phyloP scores from a whole-genome alignment of 1,139 yeast species.

The Nakaseomyces glabratus region DNA sequence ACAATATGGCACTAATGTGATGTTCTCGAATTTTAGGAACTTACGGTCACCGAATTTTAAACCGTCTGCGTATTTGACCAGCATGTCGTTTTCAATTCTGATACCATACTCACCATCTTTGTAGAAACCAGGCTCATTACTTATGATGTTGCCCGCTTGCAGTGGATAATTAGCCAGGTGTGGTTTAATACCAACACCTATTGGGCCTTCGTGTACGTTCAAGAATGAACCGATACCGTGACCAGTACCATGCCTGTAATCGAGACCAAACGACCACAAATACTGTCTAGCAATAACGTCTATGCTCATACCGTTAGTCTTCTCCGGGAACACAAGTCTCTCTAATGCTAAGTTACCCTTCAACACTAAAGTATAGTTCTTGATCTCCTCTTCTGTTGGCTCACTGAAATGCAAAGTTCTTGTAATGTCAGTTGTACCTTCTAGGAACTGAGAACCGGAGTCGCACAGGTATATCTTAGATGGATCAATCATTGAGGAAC shows the following conservation, averaged over 20 bases:
- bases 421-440: constrained; percentile 95
- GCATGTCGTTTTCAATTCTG: constrained; percentile 76
- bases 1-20: constrained; percentile 87
- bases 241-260: constrained; percentile 94
- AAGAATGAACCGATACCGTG: constrained; percentile 94
- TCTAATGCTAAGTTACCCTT: constrained; percentile 87
- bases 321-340: constrained; percentile 71
- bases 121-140: constrained; percentile 95
- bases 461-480: constrained; percentile 76
- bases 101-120: constrained; percentile 91
- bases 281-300: constrained; percentile 86
- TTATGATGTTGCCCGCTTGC: constrained; percentile 59
- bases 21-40: constrained; percentile 71
- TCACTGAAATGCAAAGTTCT: constrained; percentile 76
- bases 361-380: constrained; percentile 78
- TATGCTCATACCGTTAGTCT: constrained; percentile 72
- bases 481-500: constrained; percentile 63
- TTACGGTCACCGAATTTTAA: constrained; percentile 41
- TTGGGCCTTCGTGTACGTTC: constrained; percentile 95
- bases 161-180: constrained; percentile 29
- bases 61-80: constrained; percentile 37
- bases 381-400: constrained; percentile 60
- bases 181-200: constrained; percentile 72
- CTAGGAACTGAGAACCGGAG: constrained; percentile 87
- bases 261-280: constrained; percentile 80